Evolutionary conservation across 768 basidiomycete genomes (phyloP).

Genomic region (Suillus discolor): DNA sequence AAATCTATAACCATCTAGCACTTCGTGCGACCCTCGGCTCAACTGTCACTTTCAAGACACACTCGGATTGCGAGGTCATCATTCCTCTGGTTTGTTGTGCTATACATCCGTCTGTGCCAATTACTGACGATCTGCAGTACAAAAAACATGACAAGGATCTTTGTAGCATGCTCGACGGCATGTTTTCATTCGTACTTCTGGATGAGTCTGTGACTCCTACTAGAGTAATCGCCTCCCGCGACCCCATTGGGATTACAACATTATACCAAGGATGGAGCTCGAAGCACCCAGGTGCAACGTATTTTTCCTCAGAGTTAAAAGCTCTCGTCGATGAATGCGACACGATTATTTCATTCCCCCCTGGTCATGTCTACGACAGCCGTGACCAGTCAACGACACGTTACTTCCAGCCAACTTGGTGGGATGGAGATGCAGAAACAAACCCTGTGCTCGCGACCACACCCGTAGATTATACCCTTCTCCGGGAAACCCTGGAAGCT

Average conservation of each 20-base stretch:
- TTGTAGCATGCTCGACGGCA: constrained; percentile 87
- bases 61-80: constrained; percentile 98
- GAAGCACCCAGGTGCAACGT: constrained; percentile 76
- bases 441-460: constrained; percentile 59
- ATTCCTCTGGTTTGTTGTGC: constrained; percentile 73
- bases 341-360: constrained; percentile 93
- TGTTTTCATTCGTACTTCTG: constrained; percentile 97
- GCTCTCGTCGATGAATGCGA: constrained; percentile 91
- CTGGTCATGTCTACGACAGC: constrained; percentile 96
- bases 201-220: constrained; percentile 91
- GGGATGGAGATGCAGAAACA: constrained; percentile 76
- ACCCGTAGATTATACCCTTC: constrained; percentile 60
- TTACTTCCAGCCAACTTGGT: constrained; percentile 92
- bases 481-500: constrained; percentile 84
- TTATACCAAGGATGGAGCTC: constrained; percentile 96
- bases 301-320: constrained; percentile 97
- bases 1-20: constrained; percentile 96
- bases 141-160: constrained; percentile 76
- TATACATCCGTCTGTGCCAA: not conserved
- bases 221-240: constrained; percentile 92
- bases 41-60: constrained; percentile 86
- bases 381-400: constrained; percentile 72
- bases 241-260: constrained; percentile 98
- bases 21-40: constrained; percentile 69
- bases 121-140: constrained; percentile 56